Percentiles rank a stretch among this genome's conserved stretches.
Evolutionary conservation across 2,329 filamentous ascomycete species (phyloP).

Genomic region (Alternaria brassicae): DNA sequence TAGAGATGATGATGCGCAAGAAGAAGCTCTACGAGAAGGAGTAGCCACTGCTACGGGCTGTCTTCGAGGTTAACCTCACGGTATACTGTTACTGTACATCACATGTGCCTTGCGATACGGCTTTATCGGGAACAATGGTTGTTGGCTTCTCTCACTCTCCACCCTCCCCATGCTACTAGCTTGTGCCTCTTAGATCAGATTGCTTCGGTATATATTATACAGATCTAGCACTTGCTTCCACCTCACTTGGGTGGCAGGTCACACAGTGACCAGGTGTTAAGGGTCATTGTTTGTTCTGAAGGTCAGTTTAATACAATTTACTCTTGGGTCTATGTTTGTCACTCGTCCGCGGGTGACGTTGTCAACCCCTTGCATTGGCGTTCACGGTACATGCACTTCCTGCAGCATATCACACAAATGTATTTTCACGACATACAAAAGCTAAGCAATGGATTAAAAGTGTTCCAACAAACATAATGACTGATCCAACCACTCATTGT

Average conservation of each 20-base stretch:
- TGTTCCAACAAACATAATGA: neutral
- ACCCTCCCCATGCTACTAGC: neutral
- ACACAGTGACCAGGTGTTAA: neutral
- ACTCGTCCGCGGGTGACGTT: neutral
- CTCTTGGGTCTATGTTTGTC: neutral
- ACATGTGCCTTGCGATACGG: neutral
- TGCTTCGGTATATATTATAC: neutral
- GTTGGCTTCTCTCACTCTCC: neutral
- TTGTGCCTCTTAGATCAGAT: neutral
- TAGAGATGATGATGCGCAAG: slow-evolving; percentile 45
- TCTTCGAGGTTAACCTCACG: neutral
- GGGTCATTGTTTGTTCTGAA: neutral
- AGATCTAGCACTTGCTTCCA: neutral
- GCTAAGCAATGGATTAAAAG: neutral
- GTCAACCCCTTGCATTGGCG: neutral
- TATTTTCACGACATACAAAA: neutral
- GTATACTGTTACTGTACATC: neutral
- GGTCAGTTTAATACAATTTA: neutral
- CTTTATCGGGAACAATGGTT: neutral
- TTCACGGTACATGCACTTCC: neutral
- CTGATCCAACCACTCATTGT: neutral
- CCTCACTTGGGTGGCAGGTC: neutral
- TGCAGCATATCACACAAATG: neutral
- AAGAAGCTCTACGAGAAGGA: slow-evolving; percentile 45
- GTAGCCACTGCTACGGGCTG: neutral